These are phyloP conservation scores for Teunomyces gatunensis DNA, from an alignment of 805 yeast genomes.

Conservation along the genomic window DNA sequence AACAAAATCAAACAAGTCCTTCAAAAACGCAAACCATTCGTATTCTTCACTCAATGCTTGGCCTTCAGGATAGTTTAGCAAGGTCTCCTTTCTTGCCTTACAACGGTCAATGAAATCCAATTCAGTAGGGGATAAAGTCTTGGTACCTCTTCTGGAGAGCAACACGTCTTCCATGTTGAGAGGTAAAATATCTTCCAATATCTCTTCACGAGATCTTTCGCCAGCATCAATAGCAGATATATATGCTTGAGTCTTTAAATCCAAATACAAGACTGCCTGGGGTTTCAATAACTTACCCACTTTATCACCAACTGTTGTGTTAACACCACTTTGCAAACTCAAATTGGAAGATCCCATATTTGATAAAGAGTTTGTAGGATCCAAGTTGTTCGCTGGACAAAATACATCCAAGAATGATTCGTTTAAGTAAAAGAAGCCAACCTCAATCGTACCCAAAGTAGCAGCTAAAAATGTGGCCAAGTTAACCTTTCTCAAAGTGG, in stretches of 20 bases:
- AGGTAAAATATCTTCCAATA: conserved; percentile 77
- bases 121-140: conserved; percentile 68
- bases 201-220: conserved; percentile 59
- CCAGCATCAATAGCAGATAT: conserved; percentile 78
- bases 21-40: conserved; percentile 82
- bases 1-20: conserved; percentile 75
- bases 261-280: conserved; percentile 77
- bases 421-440: conserved; percentile 84
- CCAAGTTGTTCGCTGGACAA: conserved; percentile 67
- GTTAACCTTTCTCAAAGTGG: conserved; percentile 78
- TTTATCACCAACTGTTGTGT: conserved; percentile 35
- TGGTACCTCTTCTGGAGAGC: conserved; percentile 35
- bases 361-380: conserved; percentile 44
- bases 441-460: conserved; percentile 76
- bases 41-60: conserved; percentile 65
- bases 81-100: conserved; percentile 61
- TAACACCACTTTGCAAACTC: conserved; percentile 34
- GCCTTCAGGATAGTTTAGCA: conserved; percentile 47
- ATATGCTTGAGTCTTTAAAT: conserved; percentile 92
- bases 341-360: conserved; percentile 30
- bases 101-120: conserved; percentile 75
- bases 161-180: conserved; percentile 51
- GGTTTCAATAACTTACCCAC: conserved; percentile 68
- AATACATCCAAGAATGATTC: conserved; percentile 83
- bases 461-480: conserved; percentile 87